Conservation (phyloP, 2,329 filamentous ascomycete genomes). For the Knoxdaviesia proteae region DNA sequence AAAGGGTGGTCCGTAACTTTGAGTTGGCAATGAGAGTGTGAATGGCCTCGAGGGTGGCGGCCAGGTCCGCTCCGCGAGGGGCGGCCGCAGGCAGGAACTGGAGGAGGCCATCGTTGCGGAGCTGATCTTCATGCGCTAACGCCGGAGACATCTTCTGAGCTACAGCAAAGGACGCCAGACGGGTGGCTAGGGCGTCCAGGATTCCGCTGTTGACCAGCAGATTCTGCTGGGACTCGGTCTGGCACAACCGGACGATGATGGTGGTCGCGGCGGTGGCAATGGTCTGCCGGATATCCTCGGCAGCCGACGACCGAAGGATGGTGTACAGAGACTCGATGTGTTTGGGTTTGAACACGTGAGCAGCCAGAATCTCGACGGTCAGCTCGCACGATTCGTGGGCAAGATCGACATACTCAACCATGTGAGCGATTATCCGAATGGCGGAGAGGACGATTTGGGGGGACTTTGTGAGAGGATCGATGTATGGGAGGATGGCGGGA, state of each 20-base stretch:
- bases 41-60: slow-evolving; percentile 57
- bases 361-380: slow-evolving; percentile 32
- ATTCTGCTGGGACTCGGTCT: slow-evolving; percentile 43
- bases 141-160: slow-evolving; percentile 29
- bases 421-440: slow-evolving; percentile 31
- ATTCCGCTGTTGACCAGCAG: slow-evolving; percentile 50
- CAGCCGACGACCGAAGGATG: slow-evolving; percentile 41
- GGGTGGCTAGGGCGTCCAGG: slow-evolving; percentile 56
- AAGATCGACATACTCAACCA: slow-evolving; percentile 37
- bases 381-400: slow-evolving; percentile 37
- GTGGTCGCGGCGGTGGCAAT: slow-evolving; percentile 39
- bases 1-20: slow-evolving; percentile 52
- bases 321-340: slow-evolving; percentile 40
- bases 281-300: slow-evolving; percentile 30
- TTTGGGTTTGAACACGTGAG: slow-evolving; percentile 40
- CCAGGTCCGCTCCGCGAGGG: slow-evolving; percentile 31
- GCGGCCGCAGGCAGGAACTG: too few species aligned
- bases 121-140: too few species aligned
- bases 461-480: slow-evolving; percentile 44
- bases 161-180: slow-evolving; percentile 51
- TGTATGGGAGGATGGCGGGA: slow-evolving; percentile 46
- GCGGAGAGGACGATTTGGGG: slow-evolving; percentile 50
- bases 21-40: slow-evolving; percentile 60
- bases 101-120: too few species aligned
- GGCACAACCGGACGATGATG: slow-evolving; percentile 39